phyloP scores from a whole-genome alignment of 768 basidiomycete species.

The Suillus lakei region DNA sequence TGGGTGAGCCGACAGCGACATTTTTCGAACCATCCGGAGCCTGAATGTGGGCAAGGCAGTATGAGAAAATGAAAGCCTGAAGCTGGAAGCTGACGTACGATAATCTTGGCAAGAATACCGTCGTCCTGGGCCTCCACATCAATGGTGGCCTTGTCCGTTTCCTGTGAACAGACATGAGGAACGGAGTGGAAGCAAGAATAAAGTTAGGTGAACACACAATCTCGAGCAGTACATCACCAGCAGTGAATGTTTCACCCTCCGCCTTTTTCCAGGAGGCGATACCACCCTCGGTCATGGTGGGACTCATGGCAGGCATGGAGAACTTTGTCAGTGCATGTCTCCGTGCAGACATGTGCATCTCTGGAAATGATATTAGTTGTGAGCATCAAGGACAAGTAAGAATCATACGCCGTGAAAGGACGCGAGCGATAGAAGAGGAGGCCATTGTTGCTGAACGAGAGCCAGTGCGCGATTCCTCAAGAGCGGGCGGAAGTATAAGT shows the following conservation, averaged over 20 bases:
- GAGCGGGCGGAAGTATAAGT: slow-evolving; percentile 25
- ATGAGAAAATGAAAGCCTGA: background rate
- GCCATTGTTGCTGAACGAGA: slow-evolving; percentile 51
- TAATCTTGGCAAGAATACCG: slow-evolving; percentile 94
- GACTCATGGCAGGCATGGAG: slow-evolving; percentile 98
- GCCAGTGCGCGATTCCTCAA: slow-evolving; percentile 25
- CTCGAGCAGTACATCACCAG: slow-evolving; percentile 95
- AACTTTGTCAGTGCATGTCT: slow-evolving; percentile 84
- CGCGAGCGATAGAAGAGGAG: slow-evolving; percentile 59
- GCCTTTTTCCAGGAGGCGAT: slow-evolving; percentile 97
- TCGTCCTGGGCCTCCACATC: slow-evolving; percentile 99
- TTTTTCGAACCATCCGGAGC: slow-evolving; percentile 84
- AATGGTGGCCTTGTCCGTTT: slow-evolving; percentile 99
- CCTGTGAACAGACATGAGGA: slow-evolving; percentile 50
- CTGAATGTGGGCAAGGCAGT: slow-evolving; percentile 44
- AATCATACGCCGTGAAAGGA: slow-evolving; percentile 66
- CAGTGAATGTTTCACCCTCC: slow-evolving; percentile 88
- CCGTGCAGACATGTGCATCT: slow-evolving; percentile 81
- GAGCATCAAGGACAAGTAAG: slow-evolving; percentile 5
- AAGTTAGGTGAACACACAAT: slow-evolving; percentile 61
- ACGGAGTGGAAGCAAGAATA: slow-evolving; percentile 13
- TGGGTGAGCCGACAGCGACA: slow-evolving; percentile 83
- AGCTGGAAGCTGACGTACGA: slow-evolving; percentile 57
- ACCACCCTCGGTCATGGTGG: slow-evolving; percentile 99
- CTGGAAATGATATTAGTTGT: slow-evolving; percentile 43